Evolutionary conservation across 2,329 filamentous ascomycete genomes (phyloP), one percentile per base, ranked within the genome.

Genomic region (Ceratocystiopsis brevicomis): DNA sequence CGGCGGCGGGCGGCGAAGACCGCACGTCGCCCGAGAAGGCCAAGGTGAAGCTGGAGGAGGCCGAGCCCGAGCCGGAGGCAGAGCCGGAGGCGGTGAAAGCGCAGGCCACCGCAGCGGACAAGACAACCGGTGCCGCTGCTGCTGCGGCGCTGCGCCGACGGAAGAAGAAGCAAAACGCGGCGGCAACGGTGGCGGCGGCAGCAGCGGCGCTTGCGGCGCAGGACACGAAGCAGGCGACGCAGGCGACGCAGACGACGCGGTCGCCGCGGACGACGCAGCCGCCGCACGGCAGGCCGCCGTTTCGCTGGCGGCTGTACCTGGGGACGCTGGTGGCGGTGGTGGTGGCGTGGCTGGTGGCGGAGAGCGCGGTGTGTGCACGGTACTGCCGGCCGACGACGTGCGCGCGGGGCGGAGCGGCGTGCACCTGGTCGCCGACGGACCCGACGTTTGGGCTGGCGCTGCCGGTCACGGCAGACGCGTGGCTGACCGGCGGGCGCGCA

Each of bases 381-480:
- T 78, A 68, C 56, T 76, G 71, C 52, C 66, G 67, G 15, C 69
- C 71, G 2, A 53, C 58, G n/a, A 61, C 61, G 32, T 76, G 73
- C 49, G 62, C 62, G 18, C 25, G 25, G 25, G 54, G 56, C 40
- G 42, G 54, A 46, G 39, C 59, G 36, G 62, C 64, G 2, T 76
- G 72, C 53, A 60, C 65, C 34, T 77, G 70, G 70, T 68, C 66
- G 25, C 62, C 65, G 12, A 63, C 70, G 39, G 73, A 77, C 53
- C 74, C 74, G 0, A 65, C 66, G 21, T 78, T 73, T 55, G 73
- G 73, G n/a, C 63, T 61, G 36, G 69, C 72, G 1, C 61, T 78
- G 39, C 73, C 74, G 3, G 66, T 74, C 45, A 78, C 77, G 58
- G 52, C 78, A 13, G 73, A 78, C 53, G 65, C 77, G 50, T 78